Base-by-base conservation (phyloP, 306 rosid genomes). In the Lablab purpureus region DNA sequence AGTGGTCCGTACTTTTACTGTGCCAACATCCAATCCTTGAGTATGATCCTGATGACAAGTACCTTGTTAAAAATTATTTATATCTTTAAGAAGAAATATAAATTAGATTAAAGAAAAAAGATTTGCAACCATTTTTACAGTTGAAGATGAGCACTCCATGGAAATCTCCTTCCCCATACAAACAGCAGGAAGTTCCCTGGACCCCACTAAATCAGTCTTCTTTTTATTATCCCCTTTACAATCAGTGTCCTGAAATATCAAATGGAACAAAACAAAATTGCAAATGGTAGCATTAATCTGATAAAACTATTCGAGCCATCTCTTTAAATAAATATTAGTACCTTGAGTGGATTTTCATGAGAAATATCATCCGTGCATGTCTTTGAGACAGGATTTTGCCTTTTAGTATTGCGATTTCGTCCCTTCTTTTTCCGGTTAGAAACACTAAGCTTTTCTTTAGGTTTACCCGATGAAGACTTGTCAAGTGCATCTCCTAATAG, bases 371-470 rank as follows among this genome's bases (percentile, higher is more conserved):
- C 88, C 49, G 74, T 43, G 21, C 69, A 64, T 59, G 87, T 60
- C 81, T 78, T 83, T 67, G 86, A 58, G 62, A 75, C 76, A 76
- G 86, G 83, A 89, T 73, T 85, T 84, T 80, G 86, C 85, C 80
- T 88, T 84, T 89, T 90, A 78, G 63, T 41, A 79, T 79, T 85
- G 60, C 90, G 90, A 79, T 79, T 78, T 72, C 84, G 87, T 66
- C 94, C 97, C 88, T 94, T 92, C 84, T 88, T 92, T 76, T 89
- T 94, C 78, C 88, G 91, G 84, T 83, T 87, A 81, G 82, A 88
- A 80, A 84, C 77, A 83, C 87, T 54, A 63, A 41, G 80, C 74
- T 92, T 90, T 85, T 87, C 97, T 69, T 89, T 94, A 78, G 89
- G 59, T 87, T 89, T 94, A 83, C 82, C 73, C 71, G 88, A 78